Evolutionary conservation across 2,329 filamentous ascomycete genomes (phyloP).

Genomic region (Fusarium keratoplasticum): DNA sequence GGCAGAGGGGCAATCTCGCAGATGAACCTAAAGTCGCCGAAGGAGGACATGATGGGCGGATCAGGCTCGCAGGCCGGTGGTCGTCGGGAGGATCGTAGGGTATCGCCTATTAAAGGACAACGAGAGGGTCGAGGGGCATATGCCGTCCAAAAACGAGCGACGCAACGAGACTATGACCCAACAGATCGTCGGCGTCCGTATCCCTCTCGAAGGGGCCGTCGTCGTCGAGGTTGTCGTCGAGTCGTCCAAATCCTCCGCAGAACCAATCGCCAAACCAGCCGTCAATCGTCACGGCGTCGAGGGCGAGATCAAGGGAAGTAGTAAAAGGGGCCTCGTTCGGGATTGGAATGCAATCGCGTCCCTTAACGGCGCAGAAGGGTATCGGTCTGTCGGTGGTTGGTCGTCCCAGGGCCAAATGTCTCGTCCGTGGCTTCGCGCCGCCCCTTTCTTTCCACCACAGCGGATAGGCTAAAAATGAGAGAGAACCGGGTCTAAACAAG

Average conservation of each 20-base stretch:
- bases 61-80: neutral
- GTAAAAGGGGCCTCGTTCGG: slow-evolving; percentile 5
- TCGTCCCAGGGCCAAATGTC: slow-evolving; percentile 28
- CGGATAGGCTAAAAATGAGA: slow-evolving; percentile 15
- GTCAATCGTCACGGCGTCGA: slow-evolving; percentile 15
- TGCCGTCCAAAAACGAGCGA: slow-evolving; percentile 2
- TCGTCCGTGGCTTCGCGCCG: slow-evolving; percentile 23
- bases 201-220: neutral
- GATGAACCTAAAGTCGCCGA: slow-evolving; percentile 90
- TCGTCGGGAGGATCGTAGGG: slow-evolving; percentile 3
- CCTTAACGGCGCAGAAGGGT: slow-evolving; percentile 22
- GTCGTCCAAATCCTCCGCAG: slow-evolving; percentile 11
- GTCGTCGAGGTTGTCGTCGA: slow-evolving; percentile 18
- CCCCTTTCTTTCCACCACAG: slow-evolving; percentile 32
- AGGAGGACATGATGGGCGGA: slow-evolving; percentile 74
- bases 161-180: slow-evolving; percentile 1
- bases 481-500: neutral
- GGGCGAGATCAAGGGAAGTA: slow-evolving; percentile 9
- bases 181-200: slow-evolving; percentile 1
- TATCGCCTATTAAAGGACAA: slow-evolving; percentile 1
- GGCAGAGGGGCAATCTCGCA: slow-evolving; percentile 89
- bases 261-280: slow-evolving; percentile 6
- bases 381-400: slow-evolving; percentile 7
- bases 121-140: neutral
- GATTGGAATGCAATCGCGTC: slow-evolving; percentile 34